Conservation (phyloP, 148 eudicot genomes). For the Selenicereus undatus region DNA sequence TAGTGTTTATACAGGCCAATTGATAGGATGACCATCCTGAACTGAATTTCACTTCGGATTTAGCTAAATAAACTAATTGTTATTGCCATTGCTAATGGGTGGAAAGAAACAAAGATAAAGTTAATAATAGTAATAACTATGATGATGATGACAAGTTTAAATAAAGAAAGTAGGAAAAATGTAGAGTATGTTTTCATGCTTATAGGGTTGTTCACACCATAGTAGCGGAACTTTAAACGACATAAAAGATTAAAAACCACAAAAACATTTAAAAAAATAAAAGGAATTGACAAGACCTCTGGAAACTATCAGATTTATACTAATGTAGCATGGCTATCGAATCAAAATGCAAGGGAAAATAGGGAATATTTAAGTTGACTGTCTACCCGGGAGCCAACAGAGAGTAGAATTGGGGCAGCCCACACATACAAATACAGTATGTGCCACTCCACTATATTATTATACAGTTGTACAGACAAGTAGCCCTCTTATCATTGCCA, state of each 20-base stretch:
- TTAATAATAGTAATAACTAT: no score
- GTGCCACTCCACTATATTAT: no score
- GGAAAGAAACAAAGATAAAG: no score
- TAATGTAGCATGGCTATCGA: slow-evolving; percentile 19
- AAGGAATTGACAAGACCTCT: not conserved
- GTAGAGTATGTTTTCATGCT: not conserved
- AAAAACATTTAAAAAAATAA: not conserved
- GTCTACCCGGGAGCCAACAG: slow-evolving; percentile 22
- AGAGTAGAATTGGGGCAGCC: not conserved
- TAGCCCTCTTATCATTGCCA: no score
- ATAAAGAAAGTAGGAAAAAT: no score
- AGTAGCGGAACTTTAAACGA: not conserved
- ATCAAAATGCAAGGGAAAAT: not conserved
- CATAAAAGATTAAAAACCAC: not conserved
- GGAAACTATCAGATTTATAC: not conserved
- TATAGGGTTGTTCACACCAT: not conserved
- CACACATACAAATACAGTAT: not conserved
- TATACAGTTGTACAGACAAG: no score
- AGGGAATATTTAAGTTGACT: slow-evolving; percentile 5
- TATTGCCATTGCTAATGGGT: no score
- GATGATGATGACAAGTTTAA: no score
- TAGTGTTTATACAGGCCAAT: no score
- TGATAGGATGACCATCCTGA: no score
- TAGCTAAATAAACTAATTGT: no score
- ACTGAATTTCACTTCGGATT: no score